Conservation (phyloP, 2,329 filamentous ascomycete species). For the Alternaria ventricosa region DNA sequence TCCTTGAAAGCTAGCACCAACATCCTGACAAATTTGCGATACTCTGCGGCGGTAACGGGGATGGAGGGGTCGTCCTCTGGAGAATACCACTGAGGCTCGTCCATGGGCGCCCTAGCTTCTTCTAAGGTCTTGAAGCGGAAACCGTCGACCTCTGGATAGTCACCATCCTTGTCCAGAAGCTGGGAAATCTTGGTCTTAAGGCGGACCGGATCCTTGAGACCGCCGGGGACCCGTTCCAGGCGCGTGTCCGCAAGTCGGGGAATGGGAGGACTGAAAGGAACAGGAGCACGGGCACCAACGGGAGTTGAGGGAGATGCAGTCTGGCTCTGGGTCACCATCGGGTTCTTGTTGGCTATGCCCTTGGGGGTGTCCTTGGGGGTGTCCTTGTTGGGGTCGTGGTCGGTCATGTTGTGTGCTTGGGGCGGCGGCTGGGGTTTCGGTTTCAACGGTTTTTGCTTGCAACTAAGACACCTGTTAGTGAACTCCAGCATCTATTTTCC, state of each 20-base stretch:
- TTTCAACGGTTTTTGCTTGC: background rate
- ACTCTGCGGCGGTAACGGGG: slow-evolving; percentile 8
- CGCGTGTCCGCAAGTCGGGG: background rate
- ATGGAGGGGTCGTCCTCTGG: slow-evolving; percentile 11
- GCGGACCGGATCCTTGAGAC: background rate
- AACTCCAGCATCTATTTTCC: background rate
- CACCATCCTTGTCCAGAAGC: slow-evolving; percentile 3
- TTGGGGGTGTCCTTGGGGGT: background rate
- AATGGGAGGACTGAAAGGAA: background rate
- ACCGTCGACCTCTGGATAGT: background rate
- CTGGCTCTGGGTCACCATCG: background rate
- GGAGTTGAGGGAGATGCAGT: background rate
- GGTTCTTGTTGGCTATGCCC: background rate
- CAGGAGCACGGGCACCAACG: background rate
- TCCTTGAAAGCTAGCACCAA: slow-evolving; percentile 15
- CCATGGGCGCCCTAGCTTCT: slow-evolving; percentile 7
- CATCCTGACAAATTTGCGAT: background rate
- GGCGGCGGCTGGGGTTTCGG: background rate
- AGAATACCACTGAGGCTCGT: slow-evolving; percentile 5
- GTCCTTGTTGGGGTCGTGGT: background rate
- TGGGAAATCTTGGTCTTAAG: slow-evolving; percentile 3
- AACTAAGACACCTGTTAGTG: background rate
- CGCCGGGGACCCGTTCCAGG: background rate
- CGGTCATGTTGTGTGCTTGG: slow-evolving; percentile 1
- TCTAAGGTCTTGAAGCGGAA: slow-evolving; percentile 12